Conservation (phyloP, 495 filamentous ascomycete genomes). For the Letharia lupina region DNA sequence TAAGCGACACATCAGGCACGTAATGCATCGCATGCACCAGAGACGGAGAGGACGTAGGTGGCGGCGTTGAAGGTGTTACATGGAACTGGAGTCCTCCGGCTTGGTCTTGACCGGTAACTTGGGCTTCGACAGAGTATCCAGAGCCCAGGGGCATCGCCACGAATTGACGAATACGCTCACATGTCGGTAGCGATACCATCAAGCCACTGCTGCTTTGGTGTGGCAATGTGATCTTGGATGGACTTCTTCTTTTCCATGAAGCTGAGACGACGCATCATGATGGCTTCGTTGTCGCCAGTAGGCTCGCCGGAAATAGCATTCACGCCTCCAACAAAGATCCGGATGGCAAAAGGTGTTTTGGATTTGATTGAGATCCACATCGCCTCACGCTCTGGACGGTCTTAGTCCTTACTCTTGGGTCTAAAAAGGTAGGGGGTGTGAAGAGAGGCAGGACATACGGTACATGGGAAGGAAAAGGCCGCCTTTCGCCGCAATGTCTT, state of each 20-base stretch:
- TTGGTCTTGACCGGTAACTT: slow-evolving; percentile 38
- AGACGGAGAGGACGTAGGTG: too few relatives aligned
- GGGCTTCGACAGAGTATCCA: slow-evolving; percentile 43
- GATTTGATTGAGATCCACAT: slow-evolving; percentile 39
- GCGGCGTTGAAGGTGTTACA: too few relatives aligned
- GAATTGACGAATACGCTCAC: slow-evolving; percentile 25
- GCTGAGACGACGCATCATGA: slow-evolving; percentile 21
- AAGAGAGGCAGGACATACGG: slow-evolving; percentile 15
- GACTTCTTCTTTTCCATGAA: slow-evolving; percentile 14
- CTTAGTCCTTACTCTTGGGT: neutral
- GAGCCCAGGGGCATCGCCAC: slow-evolving; percentile 28
- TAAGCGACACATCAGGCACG: neutral
- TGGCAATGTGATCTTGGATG: slow-evolving; percentile 43
- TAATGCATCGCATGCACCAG: too few relatives aligned
- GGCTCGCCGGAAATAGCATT: slow-evolving; percentile 42
- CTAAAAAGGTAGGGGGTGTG: too few relatives aligned
- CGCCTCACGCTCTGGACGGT: slow-evolving; percentile 32
- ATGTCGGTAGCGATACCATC: slow-evolving; percentile 36
- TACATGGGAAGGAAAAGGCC: slow-evolving; percentile 41
- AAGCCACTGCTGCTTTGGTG: slow-evolving; percentile 39
- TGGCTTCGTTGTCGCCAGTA: slow-evolving; percentile 25
- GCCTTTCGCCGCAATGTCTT: slow-evolving; percentile 31
- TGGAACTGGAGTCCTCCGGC: slow-evolving; percentile 41
- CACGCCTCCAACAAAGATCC: slow-evolving; percentile 39
- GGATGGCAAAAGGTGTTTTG: slow-evolving; percentile 33